Evolutionary conservation across 345 rosid genomes (phyloP).

Genomic region (Eutrema heterophyllum): DNA sequence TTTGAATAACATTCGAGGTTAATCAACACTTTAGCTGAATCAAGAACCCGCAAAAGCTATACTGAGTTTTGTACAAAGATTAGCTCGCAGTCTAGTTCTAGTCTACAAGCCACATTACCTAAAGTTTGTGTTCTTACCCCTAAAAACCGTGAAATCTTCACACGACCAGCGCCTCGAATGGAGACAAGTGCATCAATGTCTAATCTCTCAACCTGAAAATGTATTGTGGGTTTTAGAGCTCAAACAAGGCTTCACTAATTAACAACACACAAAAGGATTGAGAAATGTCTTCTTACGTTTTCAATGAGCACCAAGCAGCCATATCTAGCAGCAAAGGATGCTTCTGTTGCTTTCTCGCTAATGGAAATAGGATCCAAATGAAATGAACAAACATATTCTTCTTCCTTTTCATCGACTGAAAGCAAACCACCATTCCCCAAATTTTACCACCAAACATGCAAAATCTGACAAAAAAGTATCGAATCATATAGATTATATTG

Average conservation of each 20-base stretch:
- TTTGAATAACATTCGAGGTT: not conserved
- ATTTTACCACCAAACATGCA: too few relatives aligned
- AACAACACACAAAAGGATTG: not conserved
- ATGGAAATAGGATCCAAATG: conserved; percentile 66
- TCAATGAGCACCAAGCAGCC: conserved; percentile 72
- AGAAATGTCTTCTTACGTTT: conserved; percentile 51
- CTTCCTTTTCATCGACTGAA: conserved; percentile 50
- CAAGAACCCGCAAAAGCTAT: not conserved
- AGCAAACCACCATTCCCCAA: too few relatives aligned
- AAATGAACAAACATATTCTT: conserved; percentile 73
- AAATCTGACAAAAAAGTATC: too few relatives aligned
- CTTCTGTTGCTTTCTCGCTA: conserved; percentile 51
- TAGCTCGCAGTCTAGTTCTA: not conserved
- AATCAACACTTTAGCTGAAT: too few relatives aligned
- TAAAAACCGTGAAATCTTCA: conserved; percentile 44
- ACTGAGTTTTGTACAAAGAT: not conserved
- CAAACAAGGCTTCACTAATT: not conserved
- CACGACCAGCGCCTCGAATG: conserved; percentile 68
- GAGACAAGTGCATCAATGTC: conserved; percentile 73
- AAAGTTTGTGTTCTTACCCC: conserved; percentile 37
- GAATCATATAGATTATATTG: not conserved
- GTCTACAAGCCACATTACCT: not conserved
- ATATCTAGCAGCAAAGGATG: conserved; percentile 73
- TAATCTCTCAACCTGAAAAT: conserved; percentile 55
- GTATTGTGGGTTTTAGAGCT: conserved; percentile 3